phyloP scores from a whole-genome alignment of 108 stramenopile species.

The Chaetoceros muelleri region DNA sequence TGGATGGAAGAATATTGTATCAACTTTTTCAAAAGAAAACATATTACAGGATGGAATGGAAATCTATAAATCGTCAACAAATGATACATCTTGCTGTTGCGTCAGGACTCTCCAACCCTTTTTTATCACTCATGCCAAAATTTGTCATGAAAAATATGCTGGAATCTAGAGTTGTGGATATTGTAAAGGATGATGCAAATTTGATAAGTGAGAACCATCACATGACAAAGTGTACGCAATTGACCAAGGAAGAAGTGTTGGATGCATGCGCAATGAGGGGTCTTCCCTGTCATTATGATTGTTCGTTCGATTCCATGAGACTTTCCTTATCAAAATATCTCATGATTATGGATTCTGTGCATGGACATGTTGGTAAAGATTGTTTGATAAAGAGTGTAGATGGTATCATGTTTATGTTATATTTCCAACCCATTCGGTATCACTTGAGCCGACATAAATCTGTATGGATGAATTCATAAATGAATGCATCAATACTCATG shows the following conservation, averaged over 20 bases:
- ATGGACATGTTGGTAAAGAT: neutral
- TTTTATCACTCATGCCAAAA: neutral
- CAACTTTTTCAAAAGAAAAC: neutral
- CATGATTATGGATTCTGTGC: neutral
- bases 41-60: neutral
- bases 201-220: constrained; percentile 11
- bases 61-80: neutral
- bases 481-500: no score
- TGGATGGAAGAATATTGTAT: neutral
- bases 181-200: constrained; percentile 7
- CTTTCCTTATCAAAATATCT: neutral
- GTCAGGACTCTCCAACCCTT: neutral
- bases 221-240: neutral
- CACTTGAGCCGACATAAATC: neutral
- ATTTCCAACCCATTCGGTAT: neutral
- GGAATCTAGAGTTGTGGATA: neutral
- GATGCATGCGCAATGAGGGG: constrained; percentile 19
- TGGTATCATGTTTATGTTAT: neutral
- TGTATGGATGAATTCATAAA: no score
- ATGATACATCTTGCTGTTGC: neutral
- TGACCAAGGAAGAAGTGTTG: constrained; percentile 13
- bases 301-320: neutral
- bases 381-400: neutral
- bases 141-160: neutral
- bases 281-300: constrained; percentile 5